Base-by-base conservation (phyloP, 179 eudicot genomes). In the Carnegiea gigantea region DNA sequence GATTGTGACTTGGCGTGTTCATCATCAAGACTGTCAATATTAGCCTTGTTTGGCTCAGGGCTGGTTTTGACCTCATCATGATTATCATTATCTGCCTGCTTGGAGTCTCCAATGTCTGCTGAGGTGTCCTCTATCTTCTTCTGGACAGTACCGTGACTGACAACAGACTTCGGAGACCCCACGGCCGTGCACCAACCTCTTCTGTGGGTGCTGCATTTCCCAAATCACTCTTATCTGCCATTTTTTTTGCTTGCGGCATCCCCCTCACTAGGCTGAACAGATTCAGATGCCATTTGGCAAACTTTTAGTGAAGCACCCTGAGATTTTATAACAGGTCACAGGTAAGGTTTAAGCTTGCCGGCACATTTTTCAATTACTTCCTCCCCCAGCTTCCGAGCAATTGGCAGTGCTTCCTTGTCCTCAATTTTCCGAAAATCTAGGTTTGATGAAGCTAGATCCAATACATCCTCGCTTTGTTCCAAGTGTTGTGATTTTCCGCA, bases 391-490 rank as follows among this genome's bases (percentile, higher is more conserved):
- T 83, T 86, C 36, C 77, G 85, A 81, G 97, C 92, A 83, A 89
- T 74, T 73, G 94, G 89, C 77, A 54, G 48, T 62, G 82, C 82
- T 36, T 84, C 90, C 92, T 89, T 81, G 77, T 88, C 79, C 70
- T 87, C 90, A 73, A 44, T 88, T 84, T 88, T 89, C 79, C 93
- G 71, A 78, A 82, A 79, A 75, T 87, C 84, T 30, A 93, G 86
- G 62, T 93, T 83, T 21, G 91, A 81, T 62, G 84, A 82, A 73
- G 92, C 84, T 70, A 95, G 88, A 80, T 92, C 95, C 15, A 76
- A 86, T 79, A 95, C 80, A 24, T 92, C 98, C 87, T 95, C 98
- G 80, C 98, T 95, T 89, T 95, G 98, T 77, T 95, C 98, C 53
- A 95, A 54, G 40, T n/a, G n/a, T n/a, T n/a, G n/a, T n/a, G n/a